A percentile compares a stretch with the other conserved stretches of the same genome.
These are phyloP conservation scores for Linderniella brevidens DNA, from an alignment of 257 asterid genomes.

Conservation along the genomic window DNA sequence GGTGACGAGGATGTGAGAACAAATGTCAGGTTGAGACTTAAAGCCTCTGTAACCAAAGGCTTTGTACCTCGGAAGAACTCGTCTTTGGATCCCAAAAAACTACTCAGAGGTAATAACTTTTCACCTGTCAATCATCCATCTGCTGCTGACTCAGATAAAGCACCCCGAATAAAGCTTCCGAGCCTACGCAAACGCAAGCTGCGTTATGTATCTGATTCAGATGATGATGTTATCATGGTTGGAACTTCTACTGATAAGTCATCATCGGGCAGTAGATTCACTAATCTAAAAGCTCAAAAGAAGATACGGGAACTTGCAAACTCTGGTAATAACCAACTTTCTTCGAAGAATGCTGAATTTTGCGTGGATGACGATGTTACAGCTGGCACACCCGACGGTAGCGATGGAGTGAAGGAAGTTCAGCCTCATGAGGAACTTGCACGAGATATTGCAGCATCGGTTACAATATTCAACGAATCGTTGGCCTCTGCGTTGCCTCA, in stretches of 20 bases:
- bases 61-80: constrained; percentile 19
- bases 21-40: background rate
- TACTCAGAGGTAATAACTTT: constrained; percentile 27
- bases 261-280: constrained; percentile 15
- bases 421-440: too few relatives aligned
- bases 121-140: constrained; percentile 30
- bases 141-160: constrained; percentile 17
- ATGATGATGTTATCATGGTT: constrained; percentile 21
- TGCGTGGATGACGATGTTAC: background rate
- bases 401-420: too few relatives aligned
- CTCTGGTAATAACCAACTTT: too few relatives aligned
- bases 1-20: too few relatives aligned
- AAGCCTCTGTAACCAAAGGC: constrained; percentile 16
- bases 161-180: constrained; percentile 19
- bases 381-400: background rate
- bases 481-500: constrained; percentile 11
- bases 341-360: constrained; percentile 15
- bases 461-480: too few relatives aligned
- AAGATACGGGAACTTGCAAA: constrained; percentile 15
- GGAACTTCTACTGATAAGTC: constrained; percentile 13
- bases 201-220: constrained; percentile 18
- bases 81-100: constrained; percentile 14
- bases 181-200: constrained; percentile 20
- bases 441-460: too few relatives aligned
- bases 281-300: constrained; percentile 19